phyloP scores from a whole-genome alignment of 768 basidiomycete species.

The Collybia mongolica region DNA sequence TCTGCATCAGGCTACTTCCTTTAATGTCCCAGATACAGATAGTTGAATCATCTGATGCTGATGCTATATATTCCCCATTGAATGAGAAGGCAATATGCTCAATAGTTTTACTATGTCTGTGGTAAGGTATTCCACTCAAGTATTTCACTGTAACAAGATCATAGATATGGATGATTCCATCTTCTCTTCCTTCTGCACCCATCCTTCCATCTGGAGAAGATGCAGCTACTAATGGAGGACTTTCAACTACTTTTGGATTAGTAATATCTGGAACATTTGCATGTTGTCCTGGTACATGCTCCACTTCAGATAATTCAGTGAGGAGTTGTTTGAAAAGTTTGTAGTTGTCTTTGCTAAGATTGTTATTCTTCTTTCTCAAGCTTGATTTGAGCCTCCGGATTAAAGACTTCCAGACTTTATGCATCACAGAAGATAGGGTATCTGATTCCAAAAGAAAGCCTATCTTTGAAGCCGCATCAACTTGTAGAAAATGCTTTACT shows the following conservation, averaged over 20 bases:
- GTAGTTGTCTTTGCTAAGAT: background rate
- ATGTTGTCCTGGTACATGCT: background rate
- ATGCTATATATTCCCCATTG: conserved; percentile 4
- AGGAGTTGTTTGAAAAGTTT: background rate
- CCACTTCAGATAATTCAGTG: background rate
- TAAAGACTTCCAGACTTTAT: background rate
- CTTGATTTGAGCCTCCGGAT: background rate
- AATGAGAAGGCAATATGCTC: conserved; percentile 1
- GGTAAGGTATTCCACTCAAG: background rate
- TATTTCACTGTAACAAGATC: background rate
- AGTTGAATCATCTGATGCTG: background rate
- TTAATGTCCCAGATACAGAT: background rate
- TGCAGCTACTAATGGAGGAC: background rate
- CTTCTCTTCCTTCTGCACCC: background rate
- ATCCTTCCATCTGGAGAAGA: background rate
- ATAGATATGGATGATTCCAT: background rate
- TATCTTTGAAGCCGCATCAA: background rate
- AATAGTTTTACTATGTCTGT: background rate
- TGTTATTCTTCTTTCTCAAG: background rate
- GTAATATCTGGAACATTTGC: too few relatives aligned
- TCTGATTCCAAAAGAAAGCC: background rate
- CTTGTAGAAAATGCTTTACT: background rate
- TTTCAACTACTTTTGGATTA: background rate
- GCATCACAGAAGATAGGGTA: background rate
- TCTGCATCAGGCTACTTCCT: conserved; percentile 32